These are phyloP conservation scores for Aspergillus awamori DNA, from an alignment of 2,329 filamentous ascomycete genomes.

Conservation along the genomic window DNA sequence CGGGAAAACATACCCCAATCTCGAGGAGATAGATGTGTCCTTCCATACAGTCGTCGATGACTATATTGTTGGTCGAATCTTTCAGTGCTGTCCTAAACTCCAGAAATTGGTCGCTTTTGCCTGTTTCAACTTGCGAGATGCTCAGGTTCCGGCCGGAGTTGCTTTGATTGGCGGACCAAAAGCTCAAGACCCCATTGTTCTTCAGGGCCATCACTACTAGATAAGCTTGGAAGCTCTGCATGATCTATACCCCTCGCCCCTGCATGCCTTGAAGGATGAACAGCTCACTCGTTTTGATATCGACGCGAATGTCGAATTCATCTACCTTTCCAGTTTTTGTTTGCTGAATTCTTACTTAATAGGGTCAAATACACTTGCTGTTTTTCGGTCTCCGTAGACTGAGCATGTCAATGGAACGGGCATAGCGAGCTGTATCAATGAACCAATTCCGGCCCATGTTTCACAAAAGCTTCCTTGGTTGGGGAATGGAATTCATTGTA, in stretches of 20 bases:
- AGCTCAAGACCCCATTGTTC: slow-evolving; percentile 58
- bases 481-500: not conserved
- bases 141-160: slow-evolving; percentile 59
- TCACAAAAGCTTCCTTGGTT: not conserved
- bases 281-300: not conserved
- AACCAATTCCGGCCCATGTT: not conserved
- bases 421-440: not conserved
- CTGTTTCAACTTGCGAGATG: slow-evolving; percentile 62
- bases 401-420: not conserved
- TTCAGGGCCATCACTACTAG: slow-evolving; percentile 27
- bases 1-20: slow-evolving; percentile 64
- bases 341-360: not conserved
- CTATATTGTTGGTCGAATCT: slow-evolving; percentile 48
- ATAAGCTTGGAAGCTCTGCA: not conserved
- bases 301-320: not conserved
- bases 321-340: not conserved
- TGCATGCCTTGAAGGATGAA: not conserved
- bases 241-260: not conserved
- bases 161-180: slow-evolving; percentile 63
- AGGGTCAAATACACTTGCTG: not conserved
- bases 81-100: slow-evolving; percentile 50
- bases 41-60: slow-evolving; percentile 59
- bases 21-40: slow-evolving; percentile 74
- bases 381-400: not conserved
- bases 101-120: slow-evolving; percentile 63